These are phyloP conservation scores for Panaeolus papilionaceus DNA, from an alignment of 768 basidiomycete species.

Conservation along the genomic window DNA sequence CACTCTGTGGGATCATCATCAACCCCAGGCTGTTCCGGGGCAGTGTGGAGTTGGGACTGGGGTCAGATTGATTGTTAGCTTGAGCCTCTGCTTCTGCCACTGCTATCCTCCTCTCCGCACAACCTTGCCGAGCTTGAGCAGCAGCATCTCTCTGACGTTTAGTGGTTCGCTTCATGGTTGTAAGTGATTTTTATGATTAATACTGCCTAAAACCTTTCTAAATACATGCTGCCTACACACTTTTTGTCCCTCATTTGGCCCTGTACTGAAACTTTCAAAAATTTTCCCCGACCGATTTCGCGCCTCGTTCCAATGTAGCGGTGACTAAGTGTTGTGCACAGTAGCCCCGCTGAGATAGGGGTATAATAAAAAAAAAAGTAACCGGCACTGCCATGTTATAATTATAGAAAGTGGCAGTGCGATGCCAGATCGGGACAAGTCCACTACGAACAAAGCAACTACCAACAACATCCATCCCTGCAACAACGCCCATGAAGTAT, in stretches of 20 bases:
- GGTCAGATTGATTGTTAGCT: background rate
- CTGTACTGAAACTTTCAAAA: slow-evolving; percentile 1
- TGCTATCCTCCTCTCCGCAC: background rate
- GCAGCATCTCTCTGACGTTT: background rate
- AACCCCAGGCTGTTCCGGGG: too few species aligned
- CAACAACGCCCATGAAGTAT: too few species aligned
- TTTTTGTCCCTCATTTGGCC: background rate
- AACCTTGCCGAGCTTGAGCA: background rate
- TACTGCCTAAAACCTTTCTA: background rate
- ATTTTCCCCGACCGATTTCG: background rate
- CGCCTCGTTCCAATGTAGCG: background rate
- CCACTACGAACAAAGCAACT: too few species aligned
- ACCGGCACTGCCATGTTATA: too few species aligned
- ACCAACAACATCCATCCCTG: too few species aligned
- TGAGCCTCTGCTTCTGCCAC: background rate
- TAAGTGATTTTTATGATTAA: background rate
- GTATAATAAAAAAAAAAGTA: too few species aligned
- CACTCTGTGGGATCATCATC: background rate
- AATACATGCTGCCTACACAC: background rate
- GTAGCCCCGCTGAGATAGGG: too few species aligned
- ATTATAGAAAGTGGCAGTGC: too few species aligned
- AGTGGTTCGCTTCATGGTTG: background rate
- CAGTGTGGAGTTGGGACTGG: too few species aligned
- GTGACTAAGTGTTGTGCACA: slow-evolving; percentile 2
- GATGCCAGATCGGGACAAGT: too few species aligned